Percentiles rank a stretch among this genome's conserved stretches.
Conservation (phyloP, 805 yeast species). For the Pichia deserticola region DNA sequence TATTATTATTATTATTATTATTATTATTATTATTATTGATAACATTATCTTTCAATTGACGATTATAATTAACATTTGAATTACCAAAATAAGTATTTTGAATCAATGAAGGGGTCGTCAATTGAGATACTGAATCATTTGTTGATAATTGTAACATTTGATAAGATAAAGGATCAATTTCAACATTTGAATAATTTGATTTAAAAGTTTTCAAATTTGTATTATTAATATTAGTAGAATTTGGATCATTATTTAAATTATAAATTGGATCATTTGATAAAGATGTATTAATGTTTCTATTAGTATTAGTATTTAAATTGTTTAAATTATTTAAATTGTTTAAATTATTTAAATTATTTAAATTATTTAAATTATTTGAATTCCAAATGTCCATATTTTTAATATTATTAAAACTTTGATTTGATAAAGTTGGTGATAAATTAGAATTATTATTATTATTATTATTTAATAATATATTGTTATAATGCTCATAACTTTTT, state of each 20-base stretch:
- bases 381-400: slow-evolving; percentile 2
- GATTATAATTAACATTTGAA: slow-evolving; percentile 8
- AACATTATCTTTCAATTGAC: slow-evolving; percentile 4
- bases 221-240: background rate
- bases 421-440: too few relatives aligned
- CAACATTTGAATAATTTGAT: slow-evolving; percentile 15
- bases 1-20: background rate
- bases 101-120: slow-evolving; percentile 8
- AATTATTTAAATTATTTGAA: background rate
- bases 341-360: background rate
- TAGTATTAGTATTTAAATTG: too few relatives aligned
- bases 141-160: slow-evolving; percentile 21
- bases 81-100: slow-evolving; percentile 9
- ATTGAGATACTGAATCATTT: slow-evolving; percentile 10
- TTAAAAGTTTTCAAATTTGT: background rate
- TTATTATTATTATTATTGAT: background rate
- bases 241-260: background rate
- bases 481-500: background rate
- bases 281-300: too few relatives aligned
- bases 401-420: too few relatives aligned
- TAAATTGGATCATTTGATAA: background rate
- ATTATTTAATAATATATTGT: background rate
- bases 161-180: slow-evolving; percentile 23
- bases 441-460: too few relatives aligned
- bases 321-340: too few relatives aligned